A percentile compares a stretch with the other conserved stretches of the same genome.
Conservation (phyloP, 1,139 yeast species). For the Geotrichum klebahnii region DNA sequence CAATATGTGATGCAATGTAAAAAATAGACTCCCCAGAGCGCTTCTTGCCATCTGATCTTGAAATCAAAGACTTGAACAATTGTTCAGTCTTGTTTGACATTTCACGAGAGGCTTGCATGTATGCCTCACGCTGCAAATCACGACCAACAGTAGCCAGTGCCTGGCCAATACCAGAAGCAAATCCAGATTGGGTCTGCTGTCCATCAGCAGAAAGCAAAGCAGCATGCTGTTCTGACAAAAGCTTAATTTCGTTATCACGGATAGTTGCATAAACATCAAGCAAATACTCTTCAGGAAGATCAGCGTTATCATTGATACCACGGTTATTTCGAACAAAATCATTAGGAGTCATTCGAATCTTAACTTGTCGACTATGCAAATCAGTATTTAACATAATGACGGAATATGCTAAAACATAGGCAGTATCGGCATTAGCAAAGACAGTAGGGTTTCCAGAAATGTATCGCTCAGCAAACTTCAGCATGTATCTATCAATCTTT, state of each 20-base stretch:
- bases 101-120: slow-evolving; percentile 85
- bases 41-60: slow-evolving; percentile 33
- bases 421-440: slow-evolving; percentile 90
- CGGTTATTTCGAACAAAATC: slow-evolving; percentile 80
- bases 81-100: slow-evolving; percentile 87
- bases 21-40: slow-evolving; percentile 40
- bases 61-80: slow-evolving; percentile 68
- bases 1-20: slow-evolving; percentile 70
- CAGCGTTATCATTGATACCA: slow-evolving; percentile 89
- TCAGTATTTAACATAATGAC: slow-evolving; percentile 92
- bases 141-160: slow-evolving; percentile 60
- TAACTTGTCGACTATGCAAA: slow-evolving; percentile 81
- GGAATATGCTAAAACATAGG: slow-evolving; percentile 88
- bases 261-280: slow-evolving; percentile 72
- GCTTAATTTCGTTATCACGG: slow-evolving; percentile 74
- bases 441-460: slow-evolving; percentile 81
- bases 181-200: slow-evolving; percentile 37
- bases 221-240: slow-evolving; percentile 90
- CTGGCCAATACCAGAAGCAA: slow-evolving; percentile 49
- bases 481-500: slow-evolving; percentile 92
- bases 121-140: slow-evolving; percentile 78
- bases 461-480: slow-evolving; percentile 91
- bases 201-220: slow-evolving; percentile 70
- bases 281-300: slow-evolving; percentile 71
- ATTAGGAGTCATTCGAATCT: slow-evolving; percentile 79